Base-by-base conservation (phyloP, 2,329 filamentous ascomycete genomes). In the Epichloe baconii region DNA sequence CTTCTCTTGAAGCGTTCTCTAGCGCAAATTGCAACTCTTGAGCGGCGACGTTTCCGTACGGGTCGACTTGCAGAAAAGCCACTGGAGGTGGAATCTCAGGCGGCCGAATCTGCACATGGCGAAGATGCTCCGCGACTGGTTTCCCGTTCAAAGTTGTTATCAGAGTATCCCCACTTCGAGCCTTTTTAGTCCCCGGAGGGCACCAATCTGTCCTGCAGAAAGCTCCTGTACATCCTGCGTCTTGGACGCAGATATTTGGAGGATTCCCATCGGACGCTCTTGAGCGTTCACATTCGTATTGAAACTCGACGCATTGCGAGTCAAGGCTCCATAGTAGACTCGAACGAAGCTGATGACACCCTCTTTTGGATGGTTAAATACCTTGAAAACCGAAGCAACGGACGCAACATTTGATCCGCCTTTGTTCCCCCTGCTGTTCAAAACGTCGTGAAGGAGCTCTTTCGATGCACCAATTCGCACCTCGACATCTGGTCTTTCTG, bases 41-140 rank as follows among this genome's bases (percentile, higher is more conserved):
- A 59, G 89, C 86, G 57, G 90, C 88, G 35, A 84, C 78, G 35
- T 87, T 71, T 59, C 87, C 84, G 58, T 88, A 74, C 0, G 77
- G 88, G 56, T 97, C 91, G 31, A 97, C 83, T 54, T 90, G 88
- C n/a, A 94, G 84, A 66, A 97, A 98, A 62, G 96, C 95, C 0
- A 98, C 93, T 0, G 93, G 89, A 0, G 93, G 89, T 0, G 93
- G 91, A 0, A 96, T 87, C 53, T 86, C 79, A 31, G 95, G 93
- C 0, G 93, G 88, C 15, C 88, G 81, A 37, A 98, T 79, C 62
- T 95, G 89, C 15, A 97, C 71, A 15, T 77, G 82, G 47, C 83
- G 81, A 47, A 95, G 70, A 1, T 80, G 77, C 15, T 82, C 77
- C 17, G 85, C 80, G 1, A 88, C 82, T 0, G 79, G 77, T 6